Evolutionary conservation across 192 early-diverging fungal genomes (phyloP).

Genomic region (Rhizoclosmatium sp.): DNA sequence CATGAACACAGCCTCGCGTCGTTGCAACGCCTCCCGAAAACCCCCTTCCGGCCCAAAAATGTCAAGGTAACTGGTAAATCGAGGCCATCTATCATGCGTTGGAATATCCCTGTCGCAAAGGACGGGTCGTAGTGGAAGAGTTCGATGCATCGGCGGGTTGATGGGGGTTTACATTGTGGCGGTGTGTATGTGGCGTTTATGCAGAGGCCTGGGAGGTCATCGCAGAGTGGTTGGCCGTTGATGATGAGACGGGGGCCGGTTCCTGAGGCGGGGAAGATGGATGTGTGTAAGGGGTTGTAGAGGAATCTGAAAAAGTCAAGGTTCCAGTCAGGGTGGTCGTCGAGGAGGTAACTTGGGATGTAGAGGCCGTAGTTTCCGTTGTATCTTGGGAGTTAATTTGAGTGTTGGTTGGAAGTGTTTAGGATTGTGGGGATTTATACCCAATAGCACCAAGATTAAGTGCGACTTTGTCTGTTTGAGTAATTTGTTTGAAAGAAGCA

Average conservation of each 20-base stretch:
- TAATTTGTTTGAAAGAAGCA: too few relatives aligned
- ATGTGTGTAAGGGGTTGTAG: background rate
- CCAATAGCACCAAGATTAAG: background rate
- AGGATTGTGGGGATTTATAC: background rate
- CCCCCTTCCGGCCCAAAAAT: too few relatives aligned
- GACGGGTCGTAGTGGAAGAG: too few relatives aligned
- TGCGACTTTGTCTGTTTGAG: too few relatives aligned
- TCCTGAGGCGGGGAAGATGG: background rate
- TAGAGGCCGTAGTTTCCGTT: slow-evolving; percentile 12
- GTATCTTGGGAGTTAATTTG: background rate
- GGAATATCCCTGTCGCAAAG: too few relatives aligned
- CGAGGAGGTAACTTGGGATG: slow-evolving; percentile 8
- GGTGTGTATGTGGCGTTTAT: slow-evolving; percentile 2
- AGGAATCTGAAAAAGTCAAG: slow-evolving; percentile 33
- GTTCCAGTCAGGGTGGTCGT: slow-evolving; percentile 1
- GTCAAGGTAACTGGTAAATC: background rate
- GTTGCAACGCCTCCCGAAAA: background rate
- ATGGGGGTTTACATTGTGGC: too few relatives aligned
- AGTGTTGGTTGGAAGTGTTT: too few relatives aligned
- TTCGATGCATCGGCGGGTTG: too few relatives aligned
- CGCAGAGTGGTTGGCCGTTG: background rate
- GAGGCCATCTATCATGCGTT: background rate
- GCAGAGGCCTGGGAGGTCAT: background rate
- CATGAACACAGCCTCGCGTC: slow-evolving; percentile 1
- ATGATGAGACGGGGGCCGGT: background rate